A percentile compares a stretch with the other conserved stretches of the same genome.
Evolutionary conservation across 2,329 filamentous ascomycete genomes (phyloP).

Genomic region (Sporothrix sp.): DNA sequence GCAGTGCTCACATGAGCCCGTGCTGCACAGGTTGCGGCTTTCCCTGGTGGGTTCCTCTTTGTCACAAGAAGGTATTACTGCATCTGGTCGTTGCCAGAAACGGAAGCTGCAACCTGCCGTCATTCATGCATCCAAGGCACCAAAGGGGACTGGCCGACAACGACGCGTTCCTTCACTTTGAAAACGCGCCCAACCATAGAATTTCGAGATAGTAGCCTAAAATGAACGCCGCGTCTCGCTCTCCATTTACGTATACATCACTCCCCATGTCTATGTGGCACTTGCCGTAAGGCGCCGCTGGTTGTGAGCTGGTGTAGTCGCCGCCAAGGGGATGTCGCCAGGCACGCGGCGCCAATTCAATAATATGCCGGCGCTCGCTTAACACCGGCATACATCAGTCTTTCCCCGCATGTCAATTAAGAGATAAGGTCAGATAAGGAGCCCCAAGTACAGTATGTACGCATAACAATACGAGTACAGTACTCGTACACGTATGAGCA

Average conservation of each 20-base stretch:
- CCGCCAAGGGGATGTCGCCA: background rate
- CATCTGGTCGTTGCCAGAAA: conserved; percentile 2
- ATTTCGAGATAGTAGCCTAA: conserved; percentile 1
- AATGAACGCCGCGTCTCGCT: conserved; percentile 7
- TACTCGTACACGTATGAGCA: background rate
- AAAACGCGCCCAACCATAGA: background rate
- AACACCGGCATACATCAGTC: background rate
- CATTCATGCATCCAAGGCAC: background rate
- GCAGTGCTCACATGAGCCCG: conserved; percentile 3
- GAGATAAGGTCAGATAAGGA: background rate
- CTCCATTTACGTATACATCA: conserved; percentile 7
- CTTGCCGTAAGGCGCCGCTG: background rate
- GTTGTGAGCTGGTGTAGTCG: background rate
- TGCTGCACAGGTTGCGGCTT: conserved; percentile 1
- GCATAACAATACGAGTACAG: background rate
- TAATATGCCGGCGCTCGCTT: background rate
- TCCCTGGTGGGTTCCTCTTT: conserved; percentile 4
- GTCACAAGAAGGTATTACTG: conserved; percentile 1
- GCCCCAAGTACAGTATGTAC: background rate
- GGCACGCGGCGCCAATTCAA: background rate
- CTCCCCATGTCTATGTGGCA: background rate
- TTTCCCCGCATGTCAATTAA: background rate
- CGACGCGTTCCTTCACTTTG: background rate
- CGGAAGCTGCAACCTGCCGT: conserved; percentile 6
- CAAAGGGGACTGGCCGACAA: background rate